These are phyloP conservation scores for Camelina neglecta DNA, from an alignment of 345 rosid species.

Conservation along the genomic window DNA sequence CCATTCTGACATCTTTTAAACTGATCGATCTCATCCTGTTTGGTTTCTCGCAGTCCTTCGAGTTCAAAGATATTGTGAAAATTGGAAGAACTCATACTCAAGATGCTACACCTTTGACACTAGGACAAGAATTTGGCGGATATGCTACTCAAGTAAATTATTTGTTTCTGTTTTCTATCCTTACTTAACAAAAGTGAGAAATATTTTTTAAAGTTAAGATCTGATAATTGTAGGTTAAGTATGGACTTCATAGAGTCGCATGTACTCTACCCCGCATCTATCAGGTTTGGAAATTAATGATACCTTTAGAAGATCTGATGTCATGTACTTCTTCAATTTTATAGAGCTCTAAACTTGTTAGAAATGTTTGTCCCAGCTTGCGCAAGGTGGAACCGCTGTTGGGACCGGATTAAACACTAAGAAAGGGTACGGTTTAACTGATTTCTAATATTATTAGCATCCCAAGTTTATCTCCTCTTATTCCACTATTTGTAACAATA, in stretches of 20 bases:
- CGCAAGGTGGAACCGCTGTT: slow-evolving; percentile 99
- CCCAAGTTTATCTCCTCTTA: slow-evolving; percentile 3
- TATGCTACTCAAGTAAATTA: slow-evolving; percentile 80
- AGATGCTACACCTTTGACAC: slow-evolving; percentile 96
- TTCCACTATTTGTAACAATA: slow-evolving; percentile 7
- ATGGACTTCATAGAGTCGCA: slow-evolving; percentile 73
- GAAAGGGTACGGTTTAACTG: slow-evolving; percentile 75
- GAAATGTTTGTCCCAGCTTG: slow-evolving; percentile 68
- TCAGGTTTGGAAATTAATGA: slow-evolving; percentile 58
- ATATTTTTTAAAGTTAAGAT: neutral
- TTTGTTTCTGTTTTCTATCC: neutral
- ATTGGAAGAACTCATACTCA: slow-evolving; percentile 96
- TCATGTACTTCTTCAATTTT: slow-evolving; percentile 15
- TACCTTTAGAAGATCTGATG: slow-evolving; percentile 2
- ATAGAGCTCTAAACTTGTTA: slow-evolving; percentile 43
- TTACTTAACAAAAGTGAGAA: neutral
- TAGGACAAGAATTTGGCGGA: slow-evolving; percentile 99
- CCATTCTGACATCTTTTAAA: neutral
- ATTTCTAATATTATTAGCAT: neutral
- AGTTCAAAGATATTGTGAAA: slow-evolving; percentile 88
- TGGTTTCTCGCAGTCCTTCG: slow-evolving; percentile 56
- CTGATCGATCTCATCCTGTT: neutral
- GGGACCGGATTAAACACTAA: slow-evolving; percentile 95
- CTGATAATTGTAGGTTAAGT: slow-evolving; percentile 61
- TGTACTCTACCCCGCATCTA: slow-evolving; percentile 79